Conservation (phyloP, 257 asterid genomes). For the Thymus quinquecostatus region DNA sequence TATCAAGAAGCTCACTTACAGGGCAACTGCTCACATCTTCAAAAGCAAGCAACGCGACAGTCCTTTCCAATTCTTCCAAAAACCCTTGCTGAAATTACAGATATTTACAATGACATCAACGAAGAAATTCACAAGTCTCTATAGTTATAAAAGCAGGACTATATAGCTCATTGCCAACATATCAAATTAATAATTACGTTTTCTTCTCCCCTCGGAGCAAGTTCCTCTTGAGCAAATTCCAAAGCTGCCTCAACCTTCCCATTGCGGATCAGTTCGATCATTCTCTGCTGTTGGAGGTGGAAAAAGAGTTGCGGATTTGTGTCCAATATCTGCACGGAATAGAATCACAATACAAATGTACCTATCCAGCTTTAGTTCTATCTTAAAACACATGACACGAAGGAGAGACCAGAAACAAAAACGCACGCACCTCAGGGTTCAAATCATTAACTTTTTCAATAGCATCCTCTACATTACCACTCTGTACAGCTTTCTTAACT, state of each 20-base stretch:
- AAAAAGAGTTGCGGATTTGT: conserved; percentile 82
- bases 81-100: conserved; percentile 54
- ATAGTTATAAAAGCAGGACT: neutral
- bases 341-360: conserved; percentile 7
- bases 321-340: conserved; percentile 72
- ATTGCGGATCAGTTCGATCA: conserved; percentile 77
- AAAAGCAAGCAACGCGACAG: conserved; percentile 82
- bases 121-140: neutral
- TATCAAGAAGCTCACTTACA: conserved; percentile 66
- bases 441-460: conserved; percentile 86
- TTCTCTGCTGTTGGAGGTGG: conserved; percentile 88
- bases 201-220: conserved; percentile 94
- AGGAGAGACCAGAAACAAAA: neutral
- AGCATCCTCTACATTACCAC: conserved; percentile 91
- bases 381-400: neutral
- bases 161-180: neutral
- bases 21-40: conserved; percentile 77
- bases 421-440: conserved; percentile 75
- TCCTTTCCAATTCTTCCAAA: conserved; percentile 82
- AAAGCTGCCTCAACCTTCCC: conserved; percentile 81
- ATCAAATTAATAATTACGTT: conserved; percentile 50
- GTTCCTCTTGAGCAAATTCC: conserved; percentile 93
- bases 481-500: conserved; percentile 85
- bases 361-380: neutral
- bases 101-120: neutral